phyloP scores from a whole-genome alignment of 2,329 filamentous ascomycete genomes.

The Ophiostoma australiae region DNA sequence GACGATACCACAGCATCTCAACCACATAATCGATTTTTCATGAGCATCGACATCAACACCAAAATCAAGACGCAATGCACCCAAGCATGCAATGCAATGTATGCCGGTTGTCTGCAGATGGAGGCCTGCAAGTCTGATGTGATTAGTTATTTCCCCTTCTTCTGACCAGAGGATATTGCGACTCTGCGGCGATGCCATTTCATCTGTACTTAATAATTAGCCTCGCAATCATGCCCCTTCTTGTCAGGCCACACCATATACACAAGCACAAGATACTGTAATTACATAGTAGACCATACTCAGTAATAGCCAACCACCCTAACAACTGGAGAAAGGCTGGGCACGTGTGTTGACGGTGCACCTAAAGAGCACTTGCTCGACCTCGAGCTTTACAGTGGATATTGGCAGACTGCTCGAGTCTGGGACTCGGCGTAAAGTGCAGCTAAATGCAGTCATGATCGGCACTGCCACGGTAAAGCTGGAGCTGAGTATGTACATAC shows the following conservation, averaged over 20 bases:
- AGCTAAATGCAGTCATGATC: background rate
- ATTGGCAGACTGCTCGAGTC: background rate
- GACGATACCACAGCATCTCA: background rate
- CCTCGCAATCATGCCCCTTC: slow-evolving; percentile 4
- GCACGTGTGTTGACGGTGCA: background rate
- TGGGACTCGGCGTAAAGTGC: background rate
- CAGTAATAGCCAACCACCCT: background rate
- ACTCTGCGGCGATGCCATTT: background rate
- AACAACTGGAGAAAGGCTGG: slow-evolving; percentile 4
- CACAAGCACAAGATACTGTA: no score
- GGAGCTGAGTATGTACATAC: background rate
- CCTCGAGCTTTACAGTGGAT: background rate
- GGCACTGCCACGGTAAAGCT: background rate
- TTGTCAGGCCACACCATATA: background rate
- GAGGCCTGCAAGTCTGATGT: background rate
- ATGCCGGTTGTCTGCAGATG: slow-evolving; percentile 3
- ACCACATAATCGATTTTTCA: background rate
- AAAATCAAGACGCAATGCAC: background rate
- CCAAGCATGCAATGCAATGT: background rate
- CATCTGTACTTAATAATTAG: background rate
- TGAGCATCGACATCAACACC: background rate
- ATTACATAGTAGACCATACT: no score
- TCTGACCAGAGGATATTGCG: background rate
- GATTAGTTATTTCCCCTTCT: background rate
- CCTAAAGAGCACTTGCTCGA: background rate